These are phyloP conservation scores for Aegilops longissima DNA, from an alignment of 176 grass and related monocot genomes.

Conservation along the genomic window DNA sequence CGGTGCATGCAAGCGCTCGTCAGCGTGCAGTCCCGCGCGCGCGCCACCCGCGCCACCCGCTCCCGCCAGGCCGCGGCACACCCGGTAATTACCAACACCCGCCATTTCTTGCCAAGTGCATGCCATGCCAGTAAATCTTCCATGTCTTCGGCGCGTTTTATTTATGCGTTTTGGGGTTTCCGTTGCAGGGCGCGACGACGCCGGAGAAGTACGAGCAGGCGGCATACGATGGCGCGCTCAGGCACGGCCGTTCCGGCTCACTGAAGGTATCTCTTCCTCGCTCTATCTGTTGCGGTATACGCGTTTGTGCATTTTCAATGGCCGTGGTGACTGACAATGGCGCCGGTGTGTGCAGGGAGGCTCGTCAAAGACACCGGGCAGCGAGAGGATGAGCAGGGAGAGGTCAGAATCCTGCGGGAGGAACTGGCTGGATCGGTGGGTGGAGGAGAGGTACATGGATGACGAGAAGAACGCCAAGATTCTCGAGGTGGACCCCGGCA, in stretches of 20 bases:
- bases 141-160: neutral
- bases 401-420: constrained; percentile 65
- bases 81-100: neutral
- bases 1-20: constrained; percentile 96
- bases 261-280: constrained; percentile 36
- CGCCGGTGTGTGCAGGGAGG: constrained; percentile 37
- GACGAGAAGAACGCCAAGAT: constrained; percentile 95
- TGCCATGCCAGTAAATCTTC: too few species aligned
- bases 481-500: constrained; percentile 84
- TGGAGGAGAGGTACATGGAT: constrained; percentile 83
- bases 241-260: constrained; percentile 50
- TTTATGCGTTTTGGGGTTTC: neutral
- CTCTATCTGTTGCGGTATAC: neutral
- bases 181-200: constrained; percentile 53
- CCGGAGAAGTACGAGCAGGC: constrained; percentile 74
- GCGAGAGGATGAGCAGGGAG: constrained; percentile 50
- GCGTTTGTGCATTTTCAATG: neutral
- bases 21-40: constrained; percentile 72
- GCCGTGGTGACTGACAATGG: neutral
- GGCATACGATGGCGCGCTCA: constrained; percentile 13
- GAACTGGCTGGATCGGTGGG: constrained; percentile 91
- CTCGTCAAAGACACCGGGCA: constrained; percentile 38
- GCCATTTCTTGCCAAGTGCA: too few species aligned
- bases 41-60: constrained; percentile 51
- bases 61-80: constrained; percentile 28